phyloP scores from a whole-genome alignment of 139 green algal genomes.

The Gonium pectorale region DNA sequence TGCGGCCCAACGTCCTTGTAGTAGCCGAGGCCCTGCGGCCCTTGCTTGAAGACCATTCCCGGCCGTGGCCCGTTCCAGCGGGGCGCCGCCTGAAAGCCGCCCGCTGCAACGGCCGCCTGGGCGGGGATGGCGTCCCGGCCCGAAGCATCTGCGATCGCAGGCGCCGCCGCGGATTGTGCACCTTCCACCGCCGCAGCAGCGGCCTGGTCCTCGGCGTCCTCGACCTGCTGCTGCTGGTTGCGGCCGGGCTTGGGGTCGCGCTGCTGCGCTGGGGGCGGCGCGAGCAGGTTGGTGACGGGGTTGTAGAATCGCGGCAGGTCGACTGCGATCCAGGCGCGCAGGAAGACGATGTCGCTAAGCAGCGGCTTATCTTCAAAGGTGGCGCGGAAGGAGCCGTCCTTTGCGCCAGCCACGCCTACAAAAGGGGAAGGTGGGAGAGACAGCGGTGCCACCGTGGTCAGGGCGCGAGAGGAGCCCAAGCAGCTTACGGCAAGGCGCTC shows the following conservation, averaged over 20 bases:
- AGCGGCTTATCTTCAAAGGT: slow-evolving; percentile 98
- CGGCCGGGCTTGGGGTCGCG: slow-evolving; percentile 29
- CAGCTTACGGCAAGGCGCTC: no score
- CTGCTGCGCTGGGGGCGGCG: slow-evolving; percentile 13
- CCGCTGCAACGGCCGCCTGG: slow-evolving; percentile 8
- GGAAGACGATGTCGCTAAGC: slow-evolving; percentile 93
- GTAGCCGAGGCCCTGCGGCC: slow-evolving; percentile 81
- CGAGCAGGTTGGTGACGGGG: slow-evolving; percentile 92
- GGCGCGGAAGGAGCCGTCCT: slow-evolving; percentile 71
- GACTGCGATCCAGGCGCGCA: slow-evolving; percentile 93
- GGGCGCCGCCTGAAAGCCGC: slow-evolving; percentile 57
- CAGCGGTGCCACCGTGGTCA: no score
- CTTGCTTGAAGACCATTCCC: slow-evolving; percentile 82
- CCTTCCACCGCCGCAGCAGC: background rate
- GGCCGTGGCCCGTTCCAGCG: slow-evolving; percentile 69
- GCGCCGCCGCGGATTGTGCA: background rate
- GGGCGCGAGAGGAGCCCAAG: no score
- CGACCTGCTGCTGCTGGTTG: background rate
- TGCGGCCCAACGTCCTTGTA: slow-evolving; percentile 75
- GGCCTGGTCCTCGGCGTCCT: background rate
- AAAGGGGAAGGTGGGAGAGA: no score
- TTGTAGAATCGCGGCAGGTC: slow-evolving; percentile 95
- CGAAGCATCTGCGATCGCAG: background rate
- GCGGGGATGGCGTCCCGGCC: no score
- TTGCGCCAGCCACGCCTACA: slow-evolving; percentile 55